Conservation (phyloP, 768 basidiomycete genomes). For the Leccinum subtestaceum region DNA sequence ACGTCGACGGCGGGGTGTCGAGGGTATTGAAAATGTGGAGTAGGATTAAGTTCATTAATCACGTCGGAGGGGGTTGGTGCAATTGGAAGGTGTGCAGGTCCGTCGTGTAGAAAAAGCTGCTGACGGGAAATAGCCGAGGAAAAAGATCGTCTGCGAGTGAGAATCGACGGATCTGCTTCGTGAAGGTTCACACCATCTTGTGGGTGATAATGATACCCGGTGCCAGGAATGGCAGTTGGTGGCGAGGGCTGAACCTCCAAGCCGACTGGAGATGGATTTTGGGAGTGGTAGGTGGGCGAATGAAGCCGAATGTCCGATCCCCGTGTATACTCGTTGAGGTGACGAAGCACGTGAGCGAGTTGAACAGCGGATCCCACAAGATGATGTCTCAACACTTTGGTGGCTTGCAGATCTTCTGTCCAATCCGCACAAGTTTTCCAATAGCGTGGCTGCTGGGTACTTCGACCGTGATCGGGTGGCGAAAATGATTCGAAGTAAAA, state of each 20-base stretch:
- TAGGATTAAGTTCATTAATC: constrained; percentile 7
- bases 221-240: constrained; percentile 29
- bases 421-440: constrained; percentile 74
- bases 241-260: constrained; percentile 43
- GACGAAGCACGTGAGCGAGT: constrained; percentile 53
- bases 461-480: constrained; percentile 28
- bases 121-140: constrained; percentile 19
- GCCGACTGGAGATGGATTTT: constrained; percentile 29
- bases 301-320: constrained; percentile 37
- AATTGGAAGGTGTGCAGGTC: constrained; percentile 9
- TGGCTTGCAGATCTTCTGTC: constrained; percentile 74
- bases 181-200: constrained; percentile 19
- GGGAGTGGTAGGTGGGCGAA: constrained; percentile 35
- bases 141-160: constrained; percentile 31
- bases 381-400: constrained; percentile 59
- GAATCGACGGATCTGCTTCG: constrained; percentile 17
- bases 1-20: constrained; percentile 6
- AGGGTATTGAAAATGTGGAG: constrained; percentile 18
- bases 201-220: constrained; percentile 32
- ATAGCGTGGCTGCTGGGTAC: constrained; percentile 32
- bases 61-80: constrained; percentile 8
- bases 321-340: constrained; percentile 35
- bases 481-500: constrained; percentile 62
- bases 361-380: constrained; percentile 63
- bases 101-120: constrained; percentile 10